These are phyloP conservation scores for Fraxinus cuspidata DNA, from an alignment of 257 asterid species.

Conservation along the genomic window DNA sequence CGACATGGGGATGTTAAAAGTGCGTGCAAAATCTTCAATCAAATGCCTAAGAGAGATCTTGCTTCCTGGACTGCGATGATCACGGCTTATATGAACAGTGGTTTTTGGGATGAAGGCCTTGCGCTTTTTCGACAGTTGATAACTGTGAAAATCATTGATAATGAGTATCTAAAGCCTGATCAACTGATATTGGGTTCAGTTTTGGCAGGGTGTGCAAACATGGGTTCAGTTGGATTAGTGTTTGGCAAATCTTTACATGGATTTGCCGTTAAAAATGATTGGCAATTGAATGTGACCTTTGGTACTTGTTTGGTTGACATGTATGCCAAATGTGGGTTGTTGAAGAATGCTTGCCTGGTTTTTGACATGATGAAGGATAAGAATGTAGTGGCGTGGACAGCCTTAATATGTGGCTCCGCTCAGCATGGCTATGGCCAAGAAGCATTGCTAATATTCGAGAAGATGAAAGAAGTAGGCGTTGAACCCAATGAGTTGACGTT, in stretches of 20 bases:
- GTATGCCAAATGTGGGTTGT: slow-evolving; percentile 63
- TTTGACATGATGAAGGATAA: slow-evolving; percentile 39
- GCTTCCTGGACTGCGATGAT: slow-evolving; percentile 66
- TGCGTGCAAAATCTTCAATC: slow-evolving; percentile 47
- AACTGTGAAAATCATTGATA: neutral
- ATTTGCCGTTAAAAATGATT: slow-evolving; percentile 44
- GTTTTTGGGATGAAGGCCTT: slow-evolving; percentile 44
- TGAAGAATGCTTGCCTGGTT: slow-evolving; percentile 46
- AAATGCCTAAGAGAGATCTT: slow-evolving; percentile 43
- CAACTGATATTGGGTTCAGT: slow-evolving; percentile 46
- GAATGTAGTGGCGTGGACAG: slow-evolving; percentile 65
- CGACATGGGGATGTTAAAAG: slow-evolving; percentile 31
- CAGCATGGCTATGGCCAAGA: slow-evolving; percentile 48
- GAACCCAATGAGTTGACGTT: slow-evolving; percentile 67
- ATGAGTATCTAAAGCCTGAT: slow-evolving; percentile 43
- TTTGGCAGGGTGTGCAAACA: slow-evolving; percentile 44
- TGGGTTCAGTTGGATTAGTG: slow-evolving; percentile 55
- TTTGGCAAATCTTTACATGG: slow-evolving; percentile 58
- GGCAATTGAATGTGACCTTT: slow-evolving; percentile 51
- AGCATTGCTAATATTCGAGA: slow-evolving; percentile 46
- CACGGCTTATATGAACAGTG: slow-evolving; percentile 45
- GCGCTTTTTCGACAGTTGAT: slow-evolving; percentile 53
- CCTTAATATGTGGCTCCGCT: slow-evolving; percentile 61
- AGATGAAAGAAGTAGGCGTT: slow-evolving; percentile 49
- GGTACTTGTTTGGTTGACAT: slow-evolving; percentile 63